A percentile compares a stretch with the other conserved stretches of the same genome.
phyloP scores from a whole-genome alignment of 306 rosid species.

The Cucurbita maxima region DNA sequence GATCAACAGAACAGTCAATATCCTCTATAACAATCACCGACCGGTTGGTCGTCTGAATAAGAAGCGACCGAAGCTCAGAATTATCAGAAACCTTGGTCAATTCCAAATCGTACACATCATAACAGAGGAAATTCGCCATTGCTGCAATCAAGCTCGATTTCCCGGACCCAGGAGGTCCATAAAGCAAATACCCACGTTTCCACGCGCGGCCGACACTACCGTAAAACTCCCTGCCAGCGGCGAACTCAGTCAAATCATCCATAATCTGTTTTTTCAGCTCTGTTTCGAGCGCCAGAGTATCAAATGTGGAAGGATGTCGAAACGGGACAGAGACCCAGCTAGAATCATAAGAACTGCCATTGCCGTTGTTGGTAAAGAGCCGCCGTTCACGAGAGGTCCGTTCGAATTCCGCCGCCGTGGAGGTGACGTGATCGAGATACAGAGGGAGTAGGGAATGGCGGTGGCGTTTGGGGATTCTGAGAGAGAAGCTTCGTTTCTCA shows the following conservation, averaged over 20 bases:
- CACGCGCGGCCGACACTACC: constrained; percentile 77
- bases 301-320: constrained; percentile 73
- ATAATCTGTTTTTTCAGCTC: constrained; percentile 51
- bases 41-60: constrained; percentile 73
- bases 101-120: constrained; percentile 76
- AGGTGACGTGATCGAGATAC: constrained; percentile 45
- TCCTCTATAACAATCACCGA: constrained; percentile 77
- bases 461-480: constrained; percentile 67
- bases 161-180: constrained; percentile 86
- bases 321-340: constrained; percentile 91
- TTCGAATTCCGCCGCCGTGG: constrained; percentile 61
- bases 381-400: constrained; percentile 65
- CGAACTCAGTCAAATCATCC: constrained; percentile 44
- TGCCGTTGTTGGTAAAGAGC: constrained; percentile 61
- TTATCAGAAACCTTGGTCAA: constrained; percentile 70
- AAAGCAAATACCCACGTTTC: constrained; percentile 72
- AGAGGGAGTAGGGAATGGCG: constrained; percentile 41
- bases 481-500: constrained; percentile 66
- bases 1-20: constrained; percentile 67
- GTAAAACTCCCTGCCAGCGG: constrained; percentile 55
- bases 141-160: constrained; percentile 82
- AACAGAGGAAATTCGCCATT: constrained; percentile 74
- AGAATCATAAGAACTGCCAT: constrained; percentile 47
- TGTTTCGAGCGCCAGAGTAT: constrained; percentile 55
- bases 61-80: constrained; percentile 59